These are phyloP conservation scores for Gastrolobium villosum DNA, from an alignment of 306 rosid genomes.

Conservation along the genomic window DNA sequence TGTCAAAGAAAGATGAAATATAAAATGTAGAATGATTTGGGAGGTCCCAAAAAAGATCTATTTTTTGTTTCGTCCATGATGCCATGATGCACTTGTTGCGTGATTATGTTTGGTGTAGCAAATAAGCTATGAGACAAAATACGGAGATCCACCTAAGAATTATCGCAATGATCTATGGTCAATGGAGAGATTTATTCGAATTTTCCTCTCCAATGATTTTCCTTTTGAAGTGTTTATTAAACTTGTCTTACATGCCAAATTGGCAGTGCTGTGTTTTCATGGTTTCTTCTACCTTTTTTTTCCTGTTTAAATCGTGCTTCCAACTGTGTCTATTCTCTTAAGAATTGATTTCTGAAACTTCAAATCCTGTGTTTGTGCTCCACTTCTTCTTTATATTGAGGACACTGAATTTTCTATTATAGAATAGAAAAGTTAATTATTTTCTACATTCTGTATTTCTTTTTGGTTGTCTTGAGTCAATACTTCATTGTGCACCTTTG, in stretches of 20 bases:
- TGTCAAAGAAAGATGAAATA: slow-evolving; percentile 29
- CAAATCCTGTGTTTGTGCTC: slow-evolving; percentile 10
- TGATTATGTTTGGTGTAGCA: slow-evolving; percentile 35
- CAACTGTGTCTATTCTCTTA: slow-evolving; percentile 2
- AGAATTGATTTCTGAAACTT: slow-evolving; percentile 28
- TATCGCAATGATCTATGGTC: background rate
- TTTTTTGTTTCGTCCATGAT: slow-evolving; percentile 24
- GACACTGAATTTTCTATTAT: slow-evolving; percentile 14
- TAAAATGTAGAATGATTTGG: slow-evolving; percentile 20
- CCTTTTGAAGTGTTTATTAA: slow-evolving; percentile 16
- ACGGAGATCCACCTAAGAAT: slow-evolving; percentile 3
- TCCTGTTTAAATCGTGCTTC: slow-evolving; percentile 6
- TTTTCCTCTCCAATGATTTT: slow-evolving; percentile 18
- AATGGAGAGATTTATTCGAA: slow-evolving; percentile 22
- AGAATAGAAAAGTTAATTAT: slow-evolving; percentile 19
- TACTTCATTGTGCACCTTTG: background rate
- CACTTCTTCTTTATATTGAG: slow-evolving; percentile 12
- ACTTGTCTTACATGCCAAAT: background rate
- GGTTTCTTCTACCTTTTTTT: slow-evolving; percentile 9
- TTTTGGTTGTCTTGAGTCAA: slow-evolving; percentile 4
- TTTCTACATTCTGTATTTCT: slow-evolving; percentile 5
- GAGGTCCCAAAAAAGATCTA: slow-evolving; percentile 10
- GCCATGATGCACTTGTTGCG: slow-evolving; percentile 21
- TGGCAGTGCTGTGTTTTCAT: slow-evolving; percentile 21
- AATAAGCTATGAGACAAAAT: slow-evolving; percentile 33